phyloP scores from a whole-genome alignment of 139 green algal genomes.

The Picochlorum sp. region DNA sequence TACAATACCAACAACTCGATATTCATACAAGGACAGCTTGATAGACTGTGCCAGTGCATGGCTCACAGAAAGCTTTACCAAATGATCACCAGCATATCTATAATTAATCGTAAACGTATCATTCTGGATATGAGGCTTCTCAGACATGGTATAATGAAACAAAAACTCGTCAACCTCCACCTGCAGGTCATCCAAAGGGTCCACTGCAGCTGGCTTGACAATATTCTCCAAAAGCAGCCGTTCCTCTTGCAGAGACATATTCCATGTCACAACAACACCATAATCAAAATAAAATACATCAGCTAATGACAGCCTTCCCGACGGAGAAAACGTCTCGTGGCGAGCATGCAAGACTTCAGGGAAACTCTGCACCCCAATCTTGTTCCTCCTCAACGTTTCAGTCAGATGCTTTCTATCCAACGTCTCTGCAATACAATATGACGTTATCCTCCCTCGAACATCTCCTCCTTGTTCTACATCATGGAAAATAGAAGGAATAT shows the following conservation, averaged over 20 bases:
- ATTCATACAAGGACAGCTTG: conserved; percentile 79
- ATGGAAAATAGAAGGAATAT: conserved; percentile 27
- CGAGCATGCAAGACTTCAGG: conserved; percentile 44
- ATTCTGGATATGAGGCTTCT: conserved; percentile 70
- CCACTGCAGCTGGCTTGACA: conserved; percentile 19
- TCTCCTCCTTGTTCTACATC: conserved; percentile 12
- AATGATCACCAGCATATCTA: conserved; percentile 35
- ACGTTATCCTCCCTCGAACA: conserved; percentile 40
- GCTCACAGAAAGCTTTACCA: conserved; percentile 50
- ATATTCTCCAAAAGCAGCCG: conserved; percentile 13
- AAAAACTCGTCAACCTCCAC: conserved; percentile 35
- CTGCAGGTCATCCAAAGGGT: conserved; percentile 27
- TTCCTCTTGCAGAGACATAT: conserved; percentile 38
- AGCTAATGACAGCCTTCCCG: background rate
- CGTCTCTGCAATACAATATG: conserved; percentile 53
- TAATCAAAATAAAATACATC: conserved; percentile 68
- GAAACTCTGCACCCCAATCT: conserved; percentile 16
- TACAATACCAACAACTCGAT: conserved; percentile 67
- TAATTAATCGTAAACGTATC: conserved; percentile 68
- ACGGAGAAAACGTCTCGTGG: conserved; percentile 5
- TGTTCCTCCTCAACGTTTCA: conserved; percentile 9
- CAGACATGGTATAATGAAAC: conserved; percentile 50
- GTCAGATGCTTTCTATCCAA: conserved; percentile 35
- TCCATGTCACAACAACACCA: conserved; percentile 64
- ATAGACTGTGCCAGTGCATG: conserved; percentile 51